Base-by-base conservation (phyloP, 805 yeast genomes). In the Debaryomyces hansenii region DNA sequence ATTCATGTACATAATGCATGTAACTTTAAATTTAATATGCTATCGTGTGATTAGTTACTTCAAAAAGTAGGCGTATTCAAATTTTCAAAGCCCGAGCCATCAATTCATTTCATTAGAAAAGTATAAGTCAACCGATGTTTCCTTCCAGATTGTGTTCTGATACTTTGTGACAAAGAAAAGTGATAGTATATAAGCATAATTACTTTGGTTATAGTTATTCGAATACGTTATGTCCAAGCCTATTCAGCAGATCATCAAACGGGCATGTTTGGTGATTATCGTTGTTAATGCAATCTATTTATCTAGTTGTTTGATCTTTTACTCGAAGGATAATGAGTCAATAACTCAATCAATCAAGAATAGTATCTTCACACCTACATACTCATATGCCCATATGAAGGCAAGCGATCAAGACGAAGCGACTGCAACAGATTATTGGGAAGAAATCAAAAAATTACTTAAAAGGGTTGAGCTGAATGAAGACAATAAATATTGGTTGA, bases 401-500 rank as follows among this genome's bases (percentile, higher is more conserved):
- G 31, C 28, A n/a, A 20, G 6, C 6, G 39, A 46, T 5, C 50
- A 44, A 18, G 24, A 8, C 1, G 43, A 49, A 24, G 56, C 48
- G 20, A 48, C 49, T 3, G 41, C 48, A 10, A 31, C 43, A 1
- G 42, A 51, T 32, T 49, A 44, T 35, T 20, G 35, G 9, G 15
- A 46, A 7, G 53, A 53, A 24, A 32, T 59, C 4, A 31, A 45
- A 11, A 35, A 38, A 11, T 45, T 54, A 2, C 49, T 63, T 39
- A 20, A 37, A 4, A 45, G 51, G 38, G 63, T 64, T 9, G 51
- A 51, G 18, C 14, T 42, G 11, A 51, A 60, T 16, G 49, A 50
- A 12, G 52, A 54, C 14, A 24, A 24, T 24, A 45, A 49, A n/a
- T 64, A 53, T 46, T 63, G 69, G 69, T 38, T 54, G 20, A 54